A percentile compares a stretch with the other conserved stretches of the same genome.
These are phyloP conservation scores for Bipolaris gigantea DNA, from an alignment of 2,329 filamentous ascomycete species.

Conservation along the genomic window DNA sequence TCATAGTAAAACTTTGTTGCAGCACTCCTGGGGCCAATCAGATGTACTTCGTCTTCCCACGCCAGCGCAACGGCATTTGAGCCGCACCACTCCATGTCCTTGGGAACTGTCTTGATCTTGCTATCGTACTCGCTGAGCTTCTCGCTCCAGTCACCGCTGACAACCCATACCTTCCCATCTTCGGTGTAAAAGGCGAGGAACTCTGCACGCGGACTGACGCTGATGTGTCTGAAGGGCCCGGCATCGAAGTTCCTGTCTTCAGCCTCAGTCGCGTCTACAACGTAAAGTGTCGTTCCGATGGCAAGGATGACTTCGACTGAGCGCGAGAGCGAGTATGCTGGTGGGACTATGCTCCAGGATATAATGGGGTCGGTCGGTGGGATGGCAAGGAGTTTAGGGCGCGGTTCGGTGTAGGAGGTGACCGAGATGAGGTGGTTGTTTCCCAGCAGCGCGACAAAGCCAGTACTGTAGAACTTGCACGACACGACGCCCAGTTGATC, in stretches of 20 bases:
- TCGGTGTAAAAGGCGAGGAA: constrained; percentile 86
- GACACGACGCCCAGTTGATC: constrained; percentile 84
- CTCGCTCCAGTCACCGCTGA: constrained; percentile 93
- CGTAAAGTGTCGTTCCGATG: constrained; percentile 79
- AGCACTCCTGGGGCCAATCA: constrained; percentile 82
- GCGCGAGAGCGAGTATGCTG: constrained; percentile 82
- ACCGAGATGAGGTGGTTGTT: constrained; percentile 88
- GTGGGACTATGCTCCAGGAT: constrained; percentile 87
- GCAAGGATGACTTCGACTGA: constrained; percentile 92
- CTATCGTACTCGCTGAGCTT: constrained; percentile 91
- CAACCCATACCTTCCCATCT: constrained; percentile 83
- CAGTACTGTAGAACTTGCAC: constrained; percentile 89
- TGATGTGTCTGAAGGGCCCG: constrained; percentile 88
- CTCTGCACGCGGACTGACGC: constrained; percentile 86
- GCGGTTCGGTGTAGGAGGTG: constrained; percentile 86
- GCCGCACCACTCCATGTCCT: constrained; percentile 93
- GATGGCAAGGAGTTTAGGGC: constrained; percentile 77
- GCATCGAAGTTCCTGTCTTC: constrained; percentile 90
- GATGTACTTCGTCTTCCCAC: constrained; percentile 96
- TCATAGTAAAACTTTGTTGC: constrained; percentile 85
- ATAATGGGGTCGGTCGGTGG: constrained; percentile 78
- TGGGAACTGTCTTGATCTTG: constrained; percentile 78
- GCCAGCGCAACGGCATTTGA: constrained; percentile 91
- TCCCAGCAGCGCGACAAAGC: constrained; percentile 87
- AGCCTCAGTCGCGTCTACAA: constrained; percentile 84